Evolutionary conservation across 2,329 filamentous ascomycete species (phyloP).

Genomic region (Aureobasidium subglaciale): DNA sequence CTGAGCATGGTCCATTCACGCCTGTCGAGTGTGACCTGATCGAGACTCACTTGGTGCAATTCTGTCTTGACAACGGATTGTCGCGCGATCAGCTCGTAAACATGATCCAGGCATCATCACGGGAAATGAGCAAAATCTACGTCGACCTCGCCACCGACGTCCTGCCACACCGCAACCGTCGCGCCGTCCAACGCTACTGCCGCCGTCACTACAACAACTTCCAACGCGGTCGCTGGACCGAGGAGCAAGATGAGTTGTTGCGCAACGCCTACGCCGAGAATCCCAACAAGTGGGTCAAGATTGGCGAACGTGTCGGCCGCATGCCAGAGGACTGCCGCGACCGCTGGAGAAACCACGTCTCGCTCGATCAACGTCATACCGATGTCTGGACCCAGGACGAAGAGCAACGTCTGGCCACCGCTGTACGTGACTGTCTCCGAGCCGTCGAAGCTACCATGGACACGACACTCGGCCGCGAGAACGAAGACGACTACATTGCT

Average conservation of each 20-base stretch:
- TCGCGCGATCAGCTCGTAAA: slow-evolving; percentile 1
- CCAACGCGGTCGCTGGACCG: slow-evolving; percentile 52
- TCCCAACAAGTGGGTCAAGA: slow-evolving; percentile 54
- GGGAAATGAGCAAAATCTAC: slow-evolving; percentile 10
- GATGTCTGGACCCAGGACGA: slow-evolving; percentile 57
- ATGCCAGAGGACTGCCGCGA: slow-evolving; percentile 61
- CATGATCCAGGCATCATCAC: slow-evolving; percentile 13
- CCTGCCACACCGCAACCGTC: slow-evolving; percentile 15
- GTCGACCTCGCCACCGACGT: background rate
- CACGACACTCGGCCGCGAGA: slow-evolving; percentile 27
- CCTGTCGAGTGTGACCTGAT: slow-evolving; percentile 10
- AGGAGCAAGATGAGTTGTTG: slow-evolving; percentile 52
- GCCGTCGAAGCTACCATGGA: slow-evolving; percentile 24
- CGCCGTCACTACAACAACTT: slow-evolving; percentile 60
- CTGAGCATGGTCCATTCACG: slow-evolving; percentile 14
- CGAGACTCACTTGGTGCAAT: background rate
- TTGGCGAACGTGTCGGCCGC: slow-evolving; percentile 57
- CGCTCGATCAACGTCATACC: slow-evolving; percentile 48
- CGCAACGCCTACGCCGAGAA: slow-evolving; percentile 40
- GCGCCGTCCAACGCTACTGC: slow-evolving; percentile 36
- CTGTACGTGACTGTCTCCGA: slow-evolving; percentile 47
- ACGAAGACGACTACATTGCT: slow-evolving; percentile 51
- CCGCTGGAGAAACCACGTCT: slow-evolving; percentile 61
- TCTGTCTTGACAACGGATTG: background rate
- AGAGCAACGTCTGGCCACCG: slow-evolving; percentile 45